Evolutionary conservation across 2,329 filamentous ascomycete species (phyloP).

Genomic region (Trichoderma polysporum): DNA sequence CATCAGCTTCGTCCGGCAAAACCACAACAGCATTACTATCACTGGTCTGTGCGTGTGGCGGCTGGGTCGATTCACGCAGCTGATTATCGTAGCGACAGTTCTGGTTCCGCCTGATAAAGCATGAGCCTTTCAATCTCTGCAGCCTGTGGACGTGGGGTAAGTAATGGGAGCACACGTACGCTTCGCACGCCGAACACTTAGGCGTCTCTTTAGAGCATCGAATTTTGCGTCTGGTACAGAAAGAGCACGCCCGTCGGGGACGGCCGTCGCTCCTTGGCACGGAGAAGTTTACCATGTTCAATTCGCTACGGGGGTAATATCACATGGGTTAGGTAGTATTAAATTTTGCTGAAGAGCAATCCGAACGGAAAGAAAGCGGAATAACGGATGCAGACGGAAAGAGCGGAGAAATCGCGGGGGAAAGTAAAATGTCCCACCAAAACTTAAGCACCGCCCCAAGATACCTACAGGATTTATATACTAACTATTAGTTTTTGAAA

Average conservation of each 20-base stretch:
- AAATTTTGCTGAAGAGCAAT: background rate
- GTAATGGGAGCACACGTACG: background rate
- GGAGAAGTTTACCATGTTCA: background rate
- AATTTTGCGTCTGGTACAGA: slow-evolving; percentile 12
- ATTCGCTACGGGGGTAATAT: background rate
- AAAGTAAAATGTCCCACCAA: background rate
- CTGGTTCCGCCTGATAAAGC: background rate
- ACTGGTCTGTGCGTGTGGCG: background rate
- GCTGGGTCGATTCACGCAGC: background rate
- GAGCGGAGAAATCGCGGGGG: background rate
- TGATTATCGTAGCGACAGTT: slow-evolving; percentile 4
- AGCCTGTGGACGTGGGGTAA: background rate
- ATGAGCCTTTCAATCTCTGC: background rate
- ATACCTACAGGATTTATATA: no score
- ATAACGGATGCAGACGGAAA: background rate
- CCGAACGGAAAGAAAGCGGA: background rate
- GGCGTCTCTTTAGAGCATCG: slow-evolving; percentile 10
- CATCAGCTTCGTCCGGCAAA: background rate
- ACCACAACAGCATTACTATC: background rate
- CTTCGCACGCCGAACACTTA: slow-evolving; percentile 10
- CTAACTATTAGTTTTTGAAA: no score
- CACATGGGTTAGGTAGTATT: background rate
- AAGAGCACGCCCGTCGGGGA: slow-evolving; percentile 3
- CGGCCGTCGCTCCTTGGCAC: background rate
- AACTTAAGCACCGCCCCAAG: no score